Evolutionary conservation across 2,329 filamentous ascomycete genomes (phyloP), one percentile per base, ranked within the genome.

Genomic region (Dothistroma pini): DNA sequence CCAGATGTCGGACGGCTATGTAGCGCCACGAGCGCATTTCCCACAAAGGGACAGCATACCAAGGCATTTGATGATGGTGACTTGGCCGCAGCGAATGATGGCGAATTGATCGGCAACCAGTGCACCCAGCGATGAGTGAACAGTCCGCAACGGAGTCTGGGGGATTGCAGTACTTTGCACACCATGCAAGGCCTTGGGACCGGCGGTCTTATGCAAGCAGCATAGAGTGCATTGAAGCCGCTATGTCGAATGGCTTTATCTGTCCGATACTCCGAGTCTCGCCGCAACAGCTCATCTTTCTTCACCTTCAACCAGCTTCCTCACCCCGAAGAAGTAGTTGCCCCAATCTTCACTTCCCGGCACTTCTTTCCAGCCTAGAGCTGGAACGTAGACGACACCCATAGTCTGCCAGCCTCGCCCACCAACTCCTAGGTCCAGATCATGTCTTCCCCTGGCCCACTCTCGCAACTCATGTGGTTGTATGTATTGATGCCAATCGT

Each of bases 401-500:
- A 90, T 87, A 64, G 88, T 83, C 70, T 79, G 78, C 88, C 88
- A 93, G 1, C 78, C 81, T 80, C 89, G 84, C 65, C 88, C 83
- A 69, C 79, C 79, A 80, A 89, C 85, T 64, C 87, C 22, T 14
- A 66, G 83, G 70, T 79, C 79, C 74, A 79, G 71, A 10, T 78
- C 77, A 21, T 64, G 59, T 67, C 76, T 71, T 62, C 72, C 73
- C 41, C 66, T 71, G 65, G 80, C 80, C 77, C 79, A 83, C 4
- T 67, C 72, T 67, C 76, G 73, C 72, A 96, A 75, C 81, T 97
- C 93, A 14, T 84, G 80, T 65, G 90, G 89, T 72, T 97, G 95
- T 67, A 99, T 88, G 77, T 97, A 99, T 79, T 97, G 96, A 64
- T 83, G 82, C 95, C 95, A 99, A 75, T 97, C 92, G 77, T 99